Conservation (phyloP, 2,329 filamentous ascomycete genomes). For the Fusarium multiceps region DNA sequence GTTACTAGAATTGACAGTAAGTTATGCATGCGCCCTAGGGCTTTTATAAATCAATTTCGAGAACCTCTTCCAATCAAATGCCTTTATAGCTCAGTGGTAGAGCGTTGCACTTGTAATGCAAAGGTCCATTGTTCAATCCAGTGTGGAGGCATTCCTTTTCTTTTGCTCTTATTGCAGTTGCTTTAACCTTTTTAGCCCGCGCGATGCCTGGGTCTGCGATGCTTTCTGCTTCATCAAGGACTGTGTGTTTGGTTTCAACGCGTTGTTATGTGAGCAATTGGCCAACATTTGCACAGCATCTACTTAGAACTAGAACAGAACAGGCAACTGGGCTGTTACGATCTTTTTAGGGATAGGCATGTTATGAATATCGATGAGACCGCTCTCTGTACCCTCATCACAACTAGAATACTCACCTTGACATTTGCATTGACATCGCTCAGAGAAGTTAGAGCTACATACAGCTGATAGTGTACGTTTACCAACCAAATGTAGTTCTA, state of each 20-base stretch:
- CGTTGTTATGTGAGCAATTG: neutral
- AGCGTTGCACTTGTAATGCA: constrained; percentile 42
- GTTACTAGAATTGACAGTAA: neutral
- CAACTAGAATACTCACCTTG: neutral
- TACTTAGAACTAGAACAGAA: neutral
- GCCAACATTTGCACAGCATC: neutral
- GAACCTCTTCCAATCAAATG: neutral
- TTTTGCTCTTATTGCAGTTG: neutral
- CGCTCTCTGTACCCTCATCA: neutral
- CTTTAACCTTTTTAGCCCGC: neutral
- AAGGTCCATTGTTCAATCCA: constrained; percentile 42
- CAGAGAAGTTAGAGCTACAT: neutral
- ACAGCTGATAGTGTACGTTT: neutral
- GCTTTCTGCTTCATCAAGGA: neutral
- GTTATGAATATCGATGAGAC: neutral
- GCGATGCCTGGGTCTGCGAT: neutral
- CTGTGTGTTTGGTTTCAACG: neutral
- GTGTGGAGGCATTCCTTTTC: constrained; percentile 33
- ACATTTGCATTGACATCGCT: neutral
- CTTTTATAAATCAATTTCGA: neutral
- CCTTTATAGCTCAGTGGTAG: constrained; percentile 42
- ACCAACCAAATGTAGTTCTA: neutral
- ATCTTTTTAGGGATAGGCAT: neutral
- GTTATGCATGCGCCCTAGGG: neutral
- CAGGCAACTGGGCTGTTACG: neutral